Evolutionary conservation across 2,329 filamentous ascomycete genomes (phyloP), one percentile per base, ranked within the genome.

Genomic region (Nannizziopsis barbatae): DNA sequence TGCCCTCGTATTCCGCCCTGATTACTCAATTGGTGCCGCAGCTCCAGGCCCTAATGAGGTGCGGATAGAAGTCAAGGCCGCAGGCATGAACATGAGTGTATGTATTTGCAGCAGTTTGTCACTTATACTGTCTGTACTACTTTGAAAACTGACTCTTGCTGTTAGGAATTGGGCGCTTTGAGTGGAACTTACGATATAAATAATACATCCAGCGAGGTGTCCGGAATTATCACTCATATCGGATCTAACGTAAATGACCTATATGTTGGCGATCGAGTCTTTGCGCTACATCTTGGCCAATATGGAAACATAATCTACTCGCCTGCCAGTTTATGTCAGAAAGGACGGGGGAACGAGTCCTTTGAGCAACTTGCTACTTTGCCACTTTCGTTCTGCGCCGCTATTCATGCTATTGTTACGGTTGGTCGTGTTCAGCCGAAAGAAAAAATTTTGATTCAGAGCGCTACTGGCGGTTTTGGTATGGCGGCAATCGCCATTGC

Each of bases 401-500:
- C 52, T 17, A 15, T 36, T 8, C 44, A 56, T 40, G 43, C 50
- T 10, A 40, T 57, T 6, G 15, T 46, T 3, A 31, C 54, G 5
- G 20, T 53, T n/a, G 55, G 37, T 9, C 36, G 41, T 14, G 39
- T 56, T 8, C 17, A 44, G 32, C 31, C 33, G 12, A 53, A 47
- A 10, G 45, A 58, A 20, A 48, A 14, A 5, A 46, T 58, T 41
- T 51, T 58, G 4, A 57, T 58, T 35, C 56, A 57, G 40, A 41
- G 47, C 18, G 55, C 44, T 3, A 44, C 50, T 12, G 52, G 55
- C 10, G 53, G 45, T 9, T 47, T 55, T 6, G 54, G 56, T 17
- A 53, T 53, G 46, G 55, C 53, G 3, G 50, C 55, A 10, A 53
- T 58, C 37, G 42, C 42, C 6, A 17, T 57, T 2, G 52, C 53